Conservation (phyloP, 2,329 filamentous ascomycete genomes). For the Leptographium radiaticola region DNA sequence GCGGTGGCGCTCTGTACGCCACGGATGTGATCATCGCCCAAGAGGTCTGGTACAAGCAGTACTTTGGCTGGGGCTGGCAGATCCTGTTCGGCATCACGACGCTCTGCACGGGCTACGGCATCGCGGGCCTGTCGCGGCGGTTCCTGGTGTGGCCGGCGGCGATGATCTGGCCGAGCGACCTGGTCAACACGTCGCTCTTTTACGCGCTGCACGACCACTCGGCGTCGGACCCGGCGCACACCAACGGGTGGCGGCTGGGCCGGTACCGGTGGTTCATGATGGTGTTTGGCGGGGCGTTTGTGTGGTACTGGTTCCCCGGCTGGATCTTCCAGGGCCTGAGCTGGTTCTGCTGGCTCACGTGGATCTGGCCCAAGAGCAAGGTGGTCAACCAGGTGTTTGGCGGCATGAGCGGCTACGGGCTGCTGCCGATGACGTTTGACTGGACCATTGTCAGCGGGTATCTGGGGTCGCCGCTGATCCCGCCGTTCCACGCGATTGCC, state of each 20-base stretch:
- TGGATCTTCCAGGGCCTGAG: conserved; percentile 38
- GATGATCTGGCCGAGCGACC: conserved; percentile 51
- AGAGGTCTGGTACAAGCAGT: conserved; percentile 36
- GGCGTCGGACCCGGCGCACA: conserved; percentile 33
- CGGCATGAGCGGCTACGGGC: conserved; percentile 22
- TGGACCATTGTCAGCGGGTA: conserved; percentile 33
- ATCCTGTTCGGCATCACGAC: conserved; percentile 46
- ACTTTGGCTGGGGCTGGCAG: conserved; percentile 45
- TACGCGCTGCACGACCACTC: conserved; percentile 51
- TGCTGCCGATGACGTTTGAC: conserved; percentile 25
- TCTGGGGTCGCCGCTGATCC: conserved; percentile 33
- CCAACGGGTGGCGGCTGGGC: conserved; percentile 50
- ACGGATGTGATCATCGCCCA: conserved; percentile 39
- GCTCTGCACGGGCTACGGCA: conserved; percentile 49
- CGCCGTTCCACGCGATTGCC: conserved; percentile 41
- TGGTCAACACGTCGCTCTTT: conserved; percentile 50
- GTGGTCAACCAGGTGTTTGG: conserved; percentile 35
- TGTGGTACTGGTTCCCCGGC: conserved; percentile 43
- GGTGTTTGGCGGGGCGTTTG: conserved; percentile 36
- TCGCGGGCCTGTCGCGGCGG: conserved; percentile 45
- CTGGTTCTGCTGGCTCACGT: conserved; percentile 30
- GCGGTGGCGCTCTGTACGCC: conserved; percentile 43
- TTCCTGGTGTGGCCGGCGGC: conserved; percentile 49
- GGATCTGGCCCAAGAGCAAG: conserved; percentile 32
- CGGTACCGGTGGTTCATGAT: conserved; percentile 51